Evolutionary conservation across 2,329 filamentous ascomycete genomes (phyloP).

Genomic region (Penicillium sp.): DNA sequence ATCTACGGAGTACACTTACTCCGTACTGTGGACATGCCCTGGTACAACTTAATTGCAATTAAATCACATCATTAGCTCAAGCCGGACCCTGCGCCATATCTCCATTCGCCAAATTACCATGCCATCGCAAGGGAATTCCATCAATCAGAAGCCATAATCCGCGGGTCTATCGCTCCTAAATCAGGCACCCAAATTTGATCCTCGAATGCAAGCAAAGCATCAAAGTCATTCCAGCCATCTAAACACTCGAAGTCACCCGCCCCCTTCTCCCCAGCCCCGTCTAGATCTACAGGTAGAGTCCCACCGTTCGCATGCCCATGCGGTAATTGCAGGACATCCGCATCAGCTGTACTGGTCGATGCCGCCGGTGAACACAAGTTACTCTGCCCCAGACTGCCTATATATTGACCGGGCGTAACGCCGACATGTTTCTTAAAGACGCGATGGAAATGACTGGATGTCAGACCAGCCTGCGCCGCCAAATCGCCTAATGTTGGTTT

Average conservation of each 20-base stretch:
- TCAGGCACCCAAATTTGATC: slow-evolving; percentile 12
- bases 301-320: slow-evolving; percentile 2
- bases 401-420: slow-evolving; percentile 51
- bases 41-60: not conserved
- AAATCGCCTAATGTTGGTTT: slow-evolving; percentile 48
- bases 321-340: not conserved
- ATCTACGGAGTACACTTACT: not conserved
- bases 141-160: slow-evolving; percentile 8
- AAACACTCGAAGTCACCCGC: not conserved
- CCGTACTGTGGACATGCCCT: too few species aligned
- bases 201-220: slow-evolving; percentile 35
- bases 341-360: not conserved
- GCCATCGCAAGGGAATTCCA: not conserved
- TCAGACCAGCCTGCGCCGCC: slow-evolving; percentile 51
- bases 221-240: slow-evolving; percentile 40
- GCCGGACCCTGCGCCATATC: not conserved
- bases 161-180: slow-evolving; percentile 17
- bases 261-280: slow-evolving; percentile 17
- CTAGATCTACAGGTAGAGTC: slow-evolving; percentile 7
- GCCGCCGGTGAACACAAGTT: slow-evolving; percentile 1
- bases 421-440: slow-evolving; percentile 57
- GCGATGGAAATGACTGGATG: slow-evolving; percentile 57
- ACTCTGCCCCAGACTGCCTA: slow-evolving; percentile 16
- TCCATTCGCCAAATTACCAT: not conserved
- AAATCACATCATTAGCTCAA: not conserved